A percentile compares a stretch with the other conserved stretches of the same genome.
Evolutionary conservation across 768 basidiomycete genomes (phyloP).

Genomic region (Saitozyma sp.): DNA sequence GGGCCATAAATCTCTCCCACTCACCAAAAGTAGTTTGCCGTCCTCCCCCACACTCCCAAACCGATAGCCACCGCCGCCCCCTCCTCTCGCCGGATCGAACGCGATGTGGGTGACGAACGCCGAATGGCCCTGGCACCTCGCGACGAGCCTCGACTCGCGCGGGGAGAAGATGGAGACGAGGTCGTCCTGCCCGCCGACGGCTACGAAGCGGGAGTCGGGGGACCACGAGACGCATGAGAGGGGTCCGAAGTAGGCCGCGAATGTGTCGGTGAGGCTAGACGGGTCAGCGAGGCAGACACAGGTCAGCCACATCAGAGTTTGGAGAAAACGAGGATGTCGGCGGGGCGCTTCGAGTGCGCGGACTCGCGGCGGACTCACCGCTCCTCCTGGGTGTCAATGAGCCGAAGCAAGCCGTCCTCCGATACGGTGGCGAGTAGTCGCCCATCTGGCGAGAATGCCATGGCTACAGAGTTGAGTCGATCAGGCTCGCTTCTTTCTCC

Average conservation of each 20-base stretch:
- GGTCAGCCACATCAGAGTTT: not conserved
- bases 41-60: slow-evolving; percentile 97
- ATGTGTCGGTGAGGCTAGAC: slow-evolving; percentile 82
- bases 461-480: slow-evolving; percentile 58
- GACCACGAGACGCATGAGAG: slow-evolving; percentile 91
- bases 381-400: slow-evolving; percentile 84
- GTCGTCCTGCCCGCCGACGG: slow-evolving; percentile 96
- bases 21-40: slow-evolving; percentile 84
- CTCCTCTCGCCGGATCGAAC: slow-evolving; percentile 78
- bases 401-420: slow-evolving; percentile 86
- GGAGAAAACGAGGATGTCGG: not conserved
- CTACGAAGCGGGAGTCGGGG: slow-evolving; percentile 88
- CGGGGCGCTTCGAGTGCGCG: no score
- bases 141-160: slow-evolving; percentile 89
- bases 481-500: not conserved
- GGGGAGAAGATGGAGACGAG: slow-evolving; percentile 91
- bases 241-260: slow-evolving; percentile 90
- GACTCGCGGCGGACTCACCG: slow-evolving; percentile 60
- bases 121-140: slow-evolving; percentile 94
- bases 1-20: slow-evolving; percentile 39
- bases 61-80: slow-evolving; percentile 85
- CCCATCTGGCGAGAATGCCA: slow-evolving; percentile 91
- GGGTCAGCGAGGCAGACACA: not conserved
- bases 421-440: slow-evolving; percentile 85
- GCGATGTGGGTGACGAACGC: slow-evolving; percentile 87